Evolutionary conservation across 140 eudicot species (phyloP), one percentile per base, ranked within the genome.

Genomic region (Oenanthe javanica): DNA sequence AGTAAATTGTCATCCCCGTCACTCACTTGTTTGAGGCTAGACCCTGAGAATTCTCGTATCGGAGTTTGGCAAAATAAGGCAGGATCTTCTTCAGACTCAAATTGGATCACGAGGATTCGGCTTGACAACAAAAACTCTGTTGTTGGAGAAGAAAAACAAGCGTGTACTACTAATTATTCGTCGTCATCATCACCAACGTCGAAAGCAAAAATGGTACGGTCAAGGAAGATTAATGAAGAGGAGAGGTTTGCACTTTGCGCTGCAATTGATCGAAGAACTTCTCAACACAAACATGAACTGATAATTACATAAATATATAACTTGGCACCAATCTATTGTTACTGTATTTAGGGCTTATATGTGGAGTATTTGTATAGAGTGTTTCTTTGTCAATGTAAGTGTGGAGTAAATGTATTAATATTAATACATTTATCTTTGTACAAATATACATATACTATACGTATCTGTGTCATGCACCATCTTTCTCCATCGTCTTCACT

Each of bases 61-160:
- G 98, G 98, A 0, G 96, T 93, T 15, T 93, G 97, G 97, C 98
- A 93, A 76, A 93, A 93, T 64, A 75, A 93, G 75, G 96, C 95
- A 10, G 97, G 98, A 25, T 72, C 87, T 12, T 85, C 84, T 23
- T 86, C 96, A 9, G 93, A 90, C 19, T 86, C 96, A 0, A 90
- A 76, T 72, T 93, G 98, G 98, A 96, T 93, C 82, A 91, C 90
- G 97, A 90, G 96, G 0, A 93, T 93, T 12, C 89, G 91, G 67
- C 89, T 93, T 25, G 96, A 91, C 11, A 89, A 88, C 73, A 88
- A 89, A 25, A 85, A 71, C 61, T 57, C 42, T 8, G 72, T 23
- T 4, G 55, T 25, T 1, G 48, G 1, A n/a, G 21, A 43, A 43
- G 46, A 43, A 43, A 43, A 69, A 3, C 48, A 27, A 72, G 52